Percentiles rank a stretch among this genome's conserved stretches.
Conservation (phyloP, 1,284 basidiomycete genomes). For the Puccinia novopanici region DNA sequence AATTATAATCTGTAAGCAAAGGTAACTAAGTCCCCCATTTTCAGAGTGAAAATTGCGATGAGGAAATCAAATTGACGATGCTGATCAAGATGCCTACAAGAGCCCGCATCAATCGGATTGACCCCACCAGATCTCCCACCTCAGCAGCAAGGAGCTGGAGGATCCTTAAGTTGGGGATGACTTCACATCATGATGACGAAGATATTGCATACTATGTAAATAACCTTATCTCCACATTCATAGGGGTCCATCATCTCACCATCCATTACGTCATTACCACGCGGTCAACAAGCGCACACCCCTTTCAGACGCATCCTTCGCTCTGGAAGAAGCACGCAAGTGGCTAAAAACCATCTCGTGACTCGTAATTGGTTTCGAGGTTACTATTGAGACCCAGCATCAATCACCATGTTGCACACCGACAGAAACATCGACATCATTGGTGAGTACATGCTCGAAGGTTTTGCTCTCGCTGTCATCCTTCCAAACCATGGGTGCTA, state of each 20-base stretch:
- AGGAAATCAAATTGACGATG: no score
- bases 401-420: slow-evolving; percentile 15
- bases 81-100: no score
- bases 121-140: no score
- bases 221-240: background rate
- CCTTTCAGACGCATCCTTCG: background rate
- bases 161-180: no score
- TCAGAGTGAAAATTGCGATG: no score
- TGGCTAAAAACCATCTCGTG: background rate
- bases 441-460: background rate
- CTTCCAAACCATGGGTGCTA: no score
- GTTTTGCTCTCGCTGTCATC: background rate
- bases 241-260: background rate
- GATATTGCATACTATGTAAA: background rate
- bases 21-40: no score
- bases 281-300: background rate
- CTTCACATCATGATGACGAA: no score
- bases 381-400: background rate
- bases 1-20: no score
- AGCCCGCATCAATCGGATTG: no score
- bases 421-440: slow-evolving; percentile 32
- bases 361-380: background rate
- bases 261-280: background rate
- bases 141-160: no score
- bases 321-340: background rate